Conservation (phyloP, 2,329 filamentous ascomycete species). For the Triangularia setosa region DNA sequence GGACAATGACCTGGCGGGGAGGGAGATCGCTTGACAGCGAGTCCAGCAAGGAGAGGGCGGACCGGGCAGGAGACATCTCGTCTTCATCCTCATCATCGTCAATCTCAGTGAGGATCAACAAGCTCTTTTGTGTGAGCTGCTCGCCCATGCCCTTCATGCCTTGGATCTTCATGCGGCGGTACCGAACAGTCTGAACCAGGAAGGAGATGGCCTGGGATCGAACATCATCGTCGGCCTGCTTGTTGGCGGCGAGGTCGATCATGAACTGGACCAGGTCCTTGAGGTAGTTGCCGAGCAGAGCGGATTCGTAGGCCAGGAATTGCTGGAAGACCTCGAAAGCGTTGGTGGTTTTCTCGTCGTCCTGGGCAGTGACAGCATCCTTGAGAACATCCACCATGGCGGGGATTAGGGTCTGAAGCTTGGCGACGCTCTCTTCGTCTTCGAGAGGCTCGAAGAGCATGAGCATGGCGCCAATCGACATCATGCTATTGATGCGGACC, state of each 20-base stretch:
- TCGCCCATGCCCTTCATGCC: constrained; percentile 78
- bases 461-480: constrained; percentile 82
- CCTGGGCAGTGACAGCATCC: constrained; percentile 69
- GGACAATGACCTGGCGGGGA: constrained; percentile 89
- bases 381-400: constrained; percentile 88
- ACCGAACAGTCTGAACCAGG: constrained; percentile 86
- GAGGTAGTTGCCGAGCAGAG: constrained; percentile 79
- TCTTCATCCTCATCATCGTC: constrained; percentile 77
- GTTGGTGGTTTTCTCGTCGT: constrained; percentile 85
- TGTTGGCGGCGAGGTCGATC: constrained; percentile 78
- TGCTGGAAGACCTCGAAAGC: constrained; percentile 97
- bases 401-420: constrained; percentile 78
- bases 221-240: constrained; percentile 74
- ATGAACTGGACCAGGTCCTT: constrained; percentile 90
- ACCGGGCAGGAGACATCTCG: constrained; percentile 78
- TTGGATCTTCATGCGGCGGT: constrained; percentile 94
- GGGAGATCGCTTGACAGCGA: constrained; percentile 84
- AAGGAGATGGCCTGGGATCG: constrained; percentile 88
- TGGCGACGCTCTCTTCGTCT: constrained; percentile 66
- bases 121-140: constrained; percentile 78
- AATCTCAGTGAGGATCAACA: constrained; percentile 87
- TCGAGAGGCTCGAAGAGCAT: constrained; percentile 87
- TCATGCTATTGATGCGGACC: constrained; percentile 90
- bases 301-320: constrained; percentile 82
- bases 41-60: constrained; percentile 82